Conservation (phyloP, 2,329 filamentous ascomycete species). For the Ascomycota sp. region DNA sequence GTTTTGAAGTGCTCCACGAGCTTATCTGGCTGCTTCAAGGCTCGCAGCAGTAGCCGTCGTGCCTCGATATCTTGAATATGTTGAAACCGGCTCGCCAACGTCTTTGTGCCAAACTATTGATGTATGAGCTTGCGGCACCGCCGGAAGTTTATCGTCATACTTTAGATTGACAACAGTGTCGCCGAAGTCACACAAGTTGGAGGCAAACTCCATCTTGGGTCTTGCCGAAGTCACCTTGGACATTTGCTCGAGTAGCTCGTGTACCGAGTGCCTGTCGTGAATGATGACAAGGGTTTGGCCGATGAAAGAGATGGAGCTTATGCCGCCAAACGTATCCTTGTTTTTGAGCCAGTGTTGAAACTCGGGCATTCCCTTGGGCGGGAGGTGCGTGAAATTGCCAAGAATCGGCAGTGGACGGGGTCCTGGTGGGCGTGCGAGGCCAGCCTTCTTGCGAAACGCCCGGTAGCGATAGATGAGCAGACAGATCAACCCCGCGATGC, state of each 20-base stretch:
- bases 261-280: slow-evolving; percentile 14
- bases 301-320: slow-evolving; percentile 15
- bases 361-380: slow-evolving; percentile 1
- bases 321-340: slow-evolving; percentile 19
- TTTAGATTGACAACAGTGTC: no score
- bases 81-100: neutral
- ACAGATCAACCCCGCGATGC: no score
- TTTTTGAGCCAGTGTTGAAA: slow-evolving; percentile 3
- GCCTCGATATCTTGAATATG: neutral
- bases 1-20: neutral
- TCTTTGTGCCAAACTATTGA: neutral
- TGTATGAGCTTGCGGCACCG: neutral
- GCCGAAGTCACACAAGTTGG: slow-evolving; percentile 17
- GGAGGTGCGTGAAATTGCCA: slow-evolving; percentile 2
- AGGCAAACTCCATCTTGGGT: slow-evolving; percentile 11
- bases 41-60: neutral
- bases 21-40: neutral
- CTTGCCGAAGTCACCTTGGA: slow-evolving; percentile 15
- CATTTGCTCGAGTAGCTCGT: slow-evolving; percentile 17
- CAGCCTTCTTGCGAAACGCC: no score
- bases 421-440: slow-evolving; percentile 3
- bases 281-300: slow-evolving; percentile 20
- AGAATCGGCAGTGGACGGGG: slow-evolving; percentile 2
- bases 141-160: no score
- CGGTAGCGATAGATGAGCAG: no score